Evolutionary conservation across 2,329 filamentous ascomycete species (phyloP), one percentile per base, ranked within the genome.

Genomic region (Penicillium crustosum): DNA sequence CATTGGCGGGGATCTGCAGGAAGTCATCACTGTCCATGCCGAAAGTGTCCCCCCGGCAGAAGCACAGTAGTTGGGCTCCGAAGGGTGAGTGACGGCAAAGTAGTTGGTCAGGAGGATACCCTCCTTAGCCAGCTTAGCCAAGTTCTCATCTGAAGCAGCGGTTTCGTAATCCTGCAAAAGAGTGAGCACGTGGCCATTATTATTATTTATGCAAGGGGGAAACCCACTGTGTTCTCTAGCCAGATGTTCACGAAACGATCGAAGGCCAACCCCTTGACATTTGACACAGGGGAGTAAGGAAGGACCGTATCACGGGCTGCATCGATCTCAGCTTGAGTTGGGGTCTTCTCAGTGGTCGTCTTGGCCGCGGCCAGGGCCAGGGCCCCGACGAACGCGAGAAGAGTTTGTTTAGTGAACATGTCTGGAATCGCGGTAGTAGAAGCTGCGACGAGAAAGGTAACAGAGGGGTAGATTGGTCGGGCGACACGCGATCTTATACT

Each of bases 51-150:
- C 89, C 29, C 82, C 83, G 42, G 88, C 82, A 2, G 84, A 73
- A 2, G 89, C 84, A 59, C 86, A 81, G 70, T 93, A 93, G 78
- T 93, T 93, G 8, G 89, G 89, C 78, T 92, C 82, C 2, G 84
- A 88, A 1, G 89, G 88, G 67, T 92, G 89, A 6, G 88, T 90
- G 48, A 89, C 76, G 13, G 81, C 88, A 58, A 80, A 83, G 74
- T 83, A 81, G 67, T 84, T 82, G 49, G 78, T 79, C 36, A 91
- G 77, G 2, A 80, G 83, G 59, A 91, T 85, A 49, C 88, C 88
- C 73, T 75, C 70, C 52, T 65, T 63, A 42, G 66, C 69, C 47
- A 71, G 57, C 66, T 64, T 75, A 54, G 64, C 44, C 56, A 68
- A 52, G 55, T 73, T 73, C 29, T 44, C 81, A 70, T 92, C 87